Evolutionary conservation across 2,329 filamentous ascomycete genomes (phyloP), one percentile per base, ranked within the genome.

Genomic region (Neopestalotiopsis sp.): DNA sequence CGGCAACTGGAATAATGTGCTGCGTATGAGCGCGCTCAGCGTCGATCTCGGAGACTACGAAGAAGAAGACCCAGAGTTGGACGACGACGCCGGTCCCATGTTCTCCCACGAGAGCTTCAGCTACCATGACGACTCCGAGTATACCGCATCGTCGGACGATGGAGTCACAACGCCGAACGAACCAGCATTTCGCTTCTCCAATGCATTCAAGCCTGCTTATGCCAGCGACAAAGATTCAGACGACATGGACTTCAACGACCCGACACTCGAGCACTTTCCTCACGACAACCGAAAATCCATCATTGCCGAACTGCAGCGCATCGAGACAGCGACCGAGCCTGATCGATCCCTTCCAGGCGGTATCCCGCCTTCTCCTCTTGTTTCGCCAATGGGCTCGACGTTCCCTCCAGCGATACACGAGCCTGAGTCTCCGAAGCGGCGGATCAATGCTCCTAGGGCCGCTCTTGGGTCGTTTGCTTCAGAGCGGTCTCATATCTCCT

Each of bases 1-100:
- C 30, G 86, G 86, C 10, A 87, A 86, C 68, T 74, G 78, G 68
- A 88, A 88, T 76, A 86, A 86, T 70, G 69, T 85, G 24, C 68
- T 87, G 45, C 77, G 77, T 24, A 76, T 80, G n/a, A 74, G 75
- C 10, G 38, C 17, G 61, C 60, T 56, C 38, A 65, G 73, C 20
- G 68, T 69, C 59, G 60, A 66, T 5, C 40, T 71, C 13, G 57
- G 74, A 20, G 68, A 72, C n/a, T 67, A 74, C 66, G 68, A 66
- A 20, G 69, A 68, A 17, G 52, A 69, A 5, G 61, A 71, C 9
- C 30, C 17, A 4, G 32, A 14, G 59, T 40, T 17, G 14, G 49
- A 69, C n/a, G 69, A 68, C 52, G 69, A 68, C 52, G 65, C 63
- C 9, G 57, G 61, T 7, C 70, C 68, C 17, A 66, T 71, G 69